Conservation (phyloP, 805 yeast genomes). For the Blastobotrys terrestris region DNA sequence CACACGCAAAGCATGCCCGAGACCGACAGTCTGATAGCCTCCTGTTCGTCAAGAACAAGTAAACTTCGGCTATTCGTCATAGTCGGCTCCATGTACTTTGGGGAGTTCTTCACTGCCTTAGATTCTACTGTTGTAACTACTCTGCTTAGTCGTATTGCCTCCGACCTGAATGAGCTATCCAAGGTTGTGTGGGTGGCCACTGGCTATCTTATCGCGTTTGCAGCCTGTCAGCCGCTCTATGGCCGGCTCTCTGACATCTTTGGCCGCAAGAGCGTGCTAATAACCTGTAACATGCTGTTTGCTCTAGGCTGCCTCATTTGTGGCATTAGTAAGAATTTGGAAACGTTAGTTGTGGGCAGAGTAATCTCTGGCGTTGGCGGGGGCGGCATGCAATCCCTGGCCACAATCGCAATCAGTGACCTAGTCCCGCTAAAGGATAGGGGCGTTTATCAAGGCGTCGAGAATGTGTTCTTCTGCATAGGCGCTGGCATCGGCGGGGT, state of each 20-base stretch:
- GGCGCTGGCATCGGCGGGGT: constrained; percentile 71
- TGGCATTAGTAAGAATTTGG: constrained; percentile 49
- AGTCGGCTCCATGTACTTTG: constrained; percentile 25
- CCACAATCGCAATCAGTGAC: constrained; percentile 75
- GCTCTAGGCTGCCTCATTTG: constrained; percentile 44
- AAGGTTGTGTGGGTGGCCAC: constrained; percentile 66
- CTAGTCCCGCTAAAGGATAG: constrained; percentile 68
- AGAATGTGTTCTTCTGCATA: constrained; percentile 65
- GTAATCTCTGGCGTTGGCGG: constrained; percentile 85
- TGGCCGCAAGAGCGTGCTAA: constrained; percentile 35
- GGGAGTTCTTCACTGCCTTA: constrained; percentile 43
- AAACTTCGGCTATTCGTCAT: constrained; percentile 7
- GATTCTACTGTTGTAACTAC: constrained; percentile 61
- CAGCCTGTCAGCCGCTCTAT: constrained; percentile 68
- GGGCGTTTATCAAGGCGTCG: constrained; percentile 77
- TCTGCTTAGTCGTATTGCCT: constrained; percentile 51
- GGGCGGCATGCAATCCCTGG: constrained; percentile 74
- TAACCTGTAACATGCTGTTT: constrained; percentile 38
- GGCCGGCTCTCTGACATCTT: constrained; percentile 63
- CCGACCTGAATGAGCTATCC: constrained; percentile 49
- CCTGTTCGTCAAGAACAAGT: neutral
- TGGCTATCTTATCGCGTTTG: constrained; percentile 57
- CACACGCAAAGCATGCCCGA: neutral
- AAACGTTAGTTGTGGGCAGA: constrained; percentile 61
- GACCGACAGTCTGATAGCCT: neutral